Base-by-base conservation (phyloP, 257 asterid species). In the Misopates orontium region DNA sequence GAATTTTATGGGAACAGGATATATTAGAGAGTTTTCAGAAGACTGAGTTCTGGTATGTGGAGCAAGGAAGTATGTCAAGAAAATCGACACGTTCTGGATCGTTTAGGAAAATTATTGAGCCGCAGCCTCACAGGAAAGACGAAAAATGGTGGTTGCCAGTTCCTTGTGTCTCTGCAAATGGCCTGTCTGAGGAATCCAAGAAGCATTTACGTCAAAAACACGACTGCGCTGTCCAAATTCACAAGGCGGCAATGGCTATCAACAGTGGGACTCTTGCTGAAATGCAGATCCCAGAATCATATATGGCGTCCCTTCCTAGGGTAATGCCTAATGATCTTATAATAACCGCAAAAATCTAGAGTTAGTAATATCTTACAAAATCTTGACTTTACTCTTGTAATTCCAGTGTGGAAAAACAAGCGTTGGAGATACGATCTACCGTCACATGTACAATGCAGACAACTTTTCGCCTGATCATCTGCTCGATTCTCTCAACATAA, bases 101-200 rank as follows among this genome's bases (percentile, higher is more conserved):
- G 10, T 89, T 89, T 36, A 72, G 97, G 77, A 83, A 75, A 9
- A 36, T 36, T 9, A 57, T 74, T 50, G 85, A 73, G 72, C 87
- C 88, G n/a, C 88, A 80, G 71, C 80, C 86, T 20, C 91, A 78
- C 49, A 74, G 91, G 12, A 81, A 74, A 14, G 95, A 85, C 36
- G 96, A 94, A 23, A 90, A 94, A 52, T 88, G 96, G 96, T 88
- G 99, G 99, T 58, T 86, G 40, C 99, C 97, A 0, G 81, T 88
- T 73, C 96, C 97, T 31, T 80, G 95, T 40, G 89, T 90, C 47
- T 75, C 89, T 11, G 39, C 67, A 0, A 79, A 77, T 3, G 99
- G 99, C 40, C 85, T 94, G 25, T 72, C 96, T 0, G 95, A 88
- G 65, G 72, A 78, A n/a, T 77, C 77, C 3, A 86, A 77, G 80